These are phyloP conservation scores for Cladophialophora psammophila DNA, from an alignment of 2,329 filamentous ascomycete genomes.

Conservation along the genomic window DNA sequence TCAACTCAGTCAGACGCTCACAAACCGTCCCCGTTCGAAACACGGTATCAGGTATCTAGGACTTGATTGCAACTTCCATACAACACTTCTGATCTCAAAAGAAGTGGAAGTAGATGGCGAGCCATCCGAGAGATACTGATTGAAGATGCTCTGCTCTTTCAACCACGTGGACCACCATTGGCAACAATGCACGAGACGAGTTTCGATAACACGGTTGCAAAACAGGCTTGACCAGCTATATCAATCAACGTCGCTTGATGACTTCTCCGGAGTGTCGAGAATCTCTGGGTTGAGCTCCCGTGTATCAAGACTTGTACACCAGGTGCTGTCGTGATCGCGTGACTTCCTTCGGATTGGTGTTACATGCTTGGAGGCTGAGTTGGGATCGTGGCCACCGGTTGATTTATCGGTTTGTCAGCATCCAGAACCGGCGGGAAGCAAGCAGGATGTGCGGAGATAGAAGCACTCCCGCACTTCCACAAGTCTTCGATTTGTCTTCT, in stretches of 20 bases:
- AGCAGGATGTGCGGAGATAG: background rate
- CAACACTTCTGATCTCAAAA: background rate
- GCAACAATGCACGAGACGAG: background rate
- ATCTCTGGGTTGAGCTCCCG: background rate
- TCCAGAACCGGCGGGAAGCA: background rate
- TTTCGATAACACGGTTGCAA: background rate
- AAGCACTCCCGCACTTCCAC: background rate
- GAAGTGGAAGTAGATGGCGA: background rate
- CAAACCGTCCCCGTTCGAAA: background rate
- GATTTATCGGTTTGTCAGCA: background rate
- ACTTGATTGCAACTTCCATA: background rate
- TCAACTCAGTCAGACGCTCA: background rate
- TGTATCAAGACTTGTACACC: background rate
- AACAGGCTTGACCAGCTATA: background rate
- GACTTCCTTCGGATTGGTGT: background rate
- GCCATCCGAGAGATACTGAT: no score
- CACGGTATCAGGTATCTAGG: background rate
- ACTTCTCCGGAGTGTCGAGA: background rate
- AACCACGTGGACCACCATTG: background rate
- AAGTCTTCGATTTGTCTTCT: background rate
- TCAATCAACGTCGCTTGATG: background rate
- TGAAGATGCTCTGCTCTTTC: background rate
- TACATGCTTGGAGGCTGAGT: background rate
- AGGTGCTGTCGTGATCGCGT: background rate
- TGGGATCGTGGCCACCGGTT: background rate